phyloP scores from a whole-genome alignment of 768 basidiomycete genomes.

The Boletellus ananas region DNA sequence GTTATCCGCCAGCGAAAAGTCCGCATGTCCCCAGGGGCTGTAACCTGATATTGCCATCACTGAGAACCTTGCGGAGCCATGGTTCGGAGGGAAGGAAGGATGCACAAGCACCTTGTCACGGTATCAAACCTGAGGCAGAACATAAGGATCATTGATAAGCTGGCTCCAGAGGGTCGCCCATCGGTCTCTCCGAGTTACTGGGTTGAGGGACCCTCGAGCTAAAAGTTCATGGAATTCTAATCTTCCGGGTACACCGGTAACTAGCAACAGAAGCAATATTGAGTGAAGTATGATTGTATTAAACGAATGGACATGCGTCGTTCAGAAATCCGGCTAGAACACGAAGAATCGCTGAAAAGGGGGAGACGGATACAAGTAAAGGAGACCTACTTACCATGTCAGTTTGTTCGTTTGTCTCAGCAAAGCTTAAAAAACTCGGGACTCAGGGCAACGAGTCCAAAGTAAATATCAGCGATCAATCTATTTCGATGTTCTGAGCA shows the following conservation, averaged over 20 bases:
- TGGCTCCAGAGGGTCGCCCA: conserved; percentile 52
- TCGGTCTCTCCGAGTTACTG: not conserved
- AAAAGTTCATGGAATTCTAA: conserved; percentile 44
- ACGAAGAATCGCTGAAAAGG: too few relatives aligned
- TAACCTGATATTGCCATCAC: too few relatives aligned
- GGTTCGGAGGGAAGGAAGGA: too few relatives aligned
- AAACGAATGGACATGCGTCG: conserved; percentile 32
- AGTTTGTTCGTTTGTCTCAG: conserved; percentile 45
- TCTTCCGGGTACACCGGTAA: conserved; percentile 50
- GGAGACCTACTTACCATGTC: conserved; percentile 36
- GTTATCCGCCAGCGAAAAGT: too few relatives aligned
- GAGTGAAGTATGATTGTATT: too few relatives aligned
- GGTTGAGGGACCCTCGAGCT: conserved; percentile 49
- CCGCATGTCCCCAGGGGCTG: too few relatives aligned
- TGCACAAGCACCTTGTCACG: too few relatives aligned
- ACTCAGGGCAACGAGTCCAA: conserved; percentile 48
- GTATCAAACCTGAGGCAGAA: too few relatives aligned
- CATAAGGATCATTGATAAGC: conserved; percentile 51
- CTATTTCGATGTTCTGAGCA: not conserved
- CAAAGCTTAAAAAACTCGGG: too few relatives aligned
- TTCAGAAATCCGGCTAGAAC: conserved; percentile 57
- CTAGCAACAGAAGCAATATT: conserved; percentile 22
- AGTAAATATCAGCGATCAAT: not conserved
- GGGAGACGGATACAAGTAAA: too few relatives aligned
- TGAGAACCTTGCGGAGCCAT: too few relatives aligned